Evolutionary conservation across 805 yeast genomes (phyloP), one percentile per base, ranked within the genome.

Genomic region (Pichia heedii): DNA sequence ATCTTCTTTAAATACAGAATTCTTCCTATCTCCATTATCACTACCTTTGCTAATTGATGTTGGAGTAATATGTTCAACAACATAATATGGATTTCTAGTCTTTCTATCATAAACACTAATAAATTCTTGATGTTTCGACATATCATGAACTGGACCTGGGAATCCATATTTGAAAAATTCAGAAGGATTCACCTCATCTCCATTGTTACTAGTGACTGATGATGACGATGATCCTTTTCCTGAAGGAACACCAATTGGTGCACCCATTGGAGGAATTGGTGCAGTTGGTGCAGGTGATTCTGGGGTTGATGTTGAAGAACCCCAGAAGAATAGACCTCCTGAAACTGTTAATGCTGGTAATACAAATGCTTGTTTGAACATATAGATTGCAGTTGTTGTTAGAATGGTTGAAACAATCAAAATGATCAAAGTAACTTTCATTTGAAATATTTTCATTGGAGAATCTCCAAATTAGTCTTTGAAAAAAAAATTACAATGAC

Each of bases 71-170:
- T 89, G 96, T 63, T 90, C 97, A 30, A 89, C 69, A 19, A 82
- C 79, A 73, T 83, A 87, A 60, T 79, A 77, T 22, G 98, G 98
- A 56, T 86, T 87, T 47, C 89, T 73, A 29, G 79, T 83, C 49
- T 80, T 74, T 51, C 98, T 74, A 58, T 93, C 90, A 62, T 79
- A 93, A 53, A 93, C 85, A 43, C 93, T 77, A 18, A 90, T 75
- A 60, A 82, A 93, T 64, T 88, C 96, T 44, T 71, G 69, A 48
- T 86, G 71, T 11, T 69, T 75, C 44, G 77, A 77, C 46, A 90
- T 63, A 58, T 93, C 98, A 61, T 87, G 94, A 27, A 84, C 73
- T 0, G 97, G 97, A 2, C 96, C 96, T 0, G 97, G 98, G 56
- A 85, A 87, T 4, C 98, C 98, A 58, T 84, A 89, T 54, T 81